Evolutionary conservation across 768 basidiomycete species (phyloP).

Genomic region (Phanerodontia chrysosporium): DNA sequence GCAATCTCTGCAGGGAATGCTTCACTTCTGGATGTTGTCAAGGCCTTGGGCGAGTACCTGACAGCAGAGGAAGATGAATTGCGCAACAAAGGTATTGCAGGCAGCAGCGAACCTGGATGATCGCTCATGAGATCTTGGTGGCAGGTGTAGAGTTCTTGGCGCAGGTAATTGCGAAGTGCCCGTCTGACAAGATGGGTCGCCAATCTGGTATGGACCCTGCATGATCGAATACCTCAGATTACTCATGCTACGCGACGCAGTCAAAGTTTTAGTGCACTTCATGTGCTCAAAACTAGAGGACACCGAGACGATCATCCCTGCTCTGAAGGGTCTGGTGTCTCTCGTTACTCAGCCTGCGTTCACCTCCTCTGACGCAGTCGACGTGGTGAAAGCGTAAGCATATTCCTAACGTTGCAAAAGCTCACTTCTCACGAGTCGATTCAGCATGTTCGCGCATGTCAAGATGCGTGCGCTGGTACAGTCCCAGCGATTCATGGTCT

Average conservation of each 20-base stretch:
- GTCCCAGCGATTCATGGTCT: slow-evolving; percentile 76
- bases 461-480: slow-evolving; percentile 82
- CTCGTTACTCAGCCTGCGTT: slow-evolving; percentile 63
- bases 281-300: slow-evolving; percentile 86
- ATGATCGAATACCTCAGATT: too few relatives aligned
- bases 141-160: slow-evolving; percentile 85
- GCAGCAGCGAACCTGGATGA: neutral
- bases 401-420: slow-evolving; percentile 1
- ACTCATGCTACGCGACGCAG: too few relatives aligned
- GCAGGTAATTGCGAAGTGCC: slow-evolving; percentile 57
- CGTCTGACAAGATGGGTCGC: slow-evolving; percentile 61
- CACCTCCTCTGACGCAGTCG: slow-evolving; percentile 57
- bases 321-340: slow-evolving; percentile 69
- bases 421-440: neutral
- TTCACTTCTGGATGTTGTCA: slow-evolving; percentile 75
- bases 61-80: slow-evolving; percentile 80
- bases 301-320: slow-evolving; percentile 76
- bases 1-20: slow-evolving; percentile 51
- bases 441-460: slow-evolving; percentile 72
- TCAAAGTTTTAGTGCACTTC: slow-evolving; percentile 77
- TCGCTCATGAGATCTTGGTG: neutral
- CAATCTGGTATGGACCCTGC: slow-evolving; percentile 74
- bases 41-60: slow-evolving; percentile 81
- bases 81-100: slow-evolving; percentile 66
- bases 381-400: slow-evolving; percentile 59